Evolutionary conservation across 371 early-diverging fungal species (phyloP).

Genomic region (Coelomomyces lativittatus): DNA sequence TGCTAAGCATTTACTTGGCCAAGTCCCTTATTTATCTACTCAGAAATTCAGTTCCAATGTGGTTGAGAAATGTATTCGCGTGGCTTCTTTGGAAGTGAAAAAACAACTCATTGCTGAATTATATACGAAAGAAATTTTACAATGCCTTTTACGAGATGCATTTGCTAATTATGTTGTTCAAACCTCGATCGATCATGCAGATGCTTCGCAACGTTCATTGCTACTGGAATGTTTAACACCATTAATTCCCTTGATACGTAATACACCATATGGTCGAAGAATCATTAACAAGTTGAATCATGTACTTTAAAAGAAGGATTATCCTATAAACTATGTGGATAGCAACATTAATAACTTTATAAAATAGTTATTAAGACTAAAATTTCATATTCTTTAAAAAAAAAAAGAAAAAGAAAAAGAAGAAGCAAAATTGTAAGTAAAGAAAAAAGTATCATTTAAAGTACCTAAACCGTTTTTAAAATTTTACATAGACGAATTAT

Average conservation of each 20-base stretch:
- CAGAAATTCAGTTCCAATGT: constrained; percentile 87
- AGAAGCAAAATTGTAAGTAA: no score
- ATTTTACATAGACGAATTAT: no score
- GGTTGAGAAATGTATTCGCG: constrained; percentile 78
- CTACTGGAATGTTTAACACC: constrained; percentile 60
- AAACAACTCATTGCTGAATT: constrained; percentile 52
- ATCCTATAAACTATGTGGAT: no score
- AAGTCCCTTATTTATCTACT: constrained; percentile 55
- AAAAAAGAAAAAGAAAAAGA: no score
- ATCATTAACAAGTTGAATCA: constrained; percentile 59
- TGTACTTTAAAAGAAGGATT: constrained; percentile 8
- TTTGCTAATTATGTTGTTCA: constrained; percentile 83
- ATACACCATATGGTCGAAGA: constrained; percentile 73
- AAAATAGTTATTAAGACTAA: no score
- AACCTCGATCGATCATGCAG: constrained; percentile 73
- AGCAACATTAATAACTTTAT: no score
- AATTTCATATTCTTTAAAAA: no score
- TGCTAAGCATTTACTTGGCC: constrained; percentile 52
- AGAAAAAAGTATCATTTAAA: no score
- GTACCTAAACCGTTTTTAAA: no score
- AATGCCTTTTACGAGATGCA: constrained; percentile 60
- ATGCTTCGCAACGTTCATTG: constrained; percentile 44
- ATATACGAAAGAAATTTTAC: constrained; percentile 33
- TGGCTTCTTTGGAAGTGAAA: constrained; percentile 50
- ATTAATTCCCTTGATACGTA: constrained; percentile 54